phyloP scores from a whole-genome alignment of 371 early-diverging fungal species.

The Rhizopus arrhizus region DNA sequence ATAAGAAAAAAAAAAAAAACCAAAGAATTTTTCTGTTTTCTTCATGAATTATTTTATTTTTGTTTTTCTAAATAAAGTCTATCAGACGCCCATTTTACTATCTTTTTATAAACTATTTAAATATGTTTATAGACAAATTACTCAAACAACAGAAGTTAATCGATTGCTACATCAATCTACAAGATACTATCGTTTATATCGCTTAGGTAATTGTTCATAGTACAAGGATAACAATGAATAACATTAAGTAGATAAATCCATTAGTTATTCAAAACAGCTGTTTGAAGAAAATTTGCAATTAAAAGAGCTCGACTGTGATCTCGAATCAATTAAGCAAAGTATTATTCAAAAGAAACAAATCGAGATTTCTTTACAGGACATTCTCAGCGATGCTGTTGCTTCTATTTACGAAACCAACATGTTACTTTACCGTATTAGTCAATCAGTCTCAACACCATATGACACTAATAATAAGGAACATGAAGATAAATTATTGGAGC shows the following conservation, averaged over 20 bases:
- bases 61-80: constrained; percentile 42
- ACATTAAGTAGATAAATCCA: constrained; percentile 48
- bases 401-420: constrained; percentile 58
- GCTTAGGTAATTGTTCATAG: background rate
- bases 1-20: background rate
- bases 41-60: too few relatives aligned
- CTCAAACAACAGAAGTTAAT: constrained; percentile 66
- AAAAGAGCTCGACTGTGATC: constrained; percentile 40
- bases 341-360: constrained; percentile 54
- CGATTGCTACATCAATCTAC: constrained; percentile 42
- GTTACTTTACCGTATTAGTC: constrained; percentile 62
- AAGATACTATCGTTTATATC: constrained; percentile 12
- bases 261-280: constrained; percentile 57
- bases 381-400: constrained; percentile 19
- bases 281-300: constrained; percentile 54
- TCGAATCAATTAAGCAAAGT: constrained; percentile 38
- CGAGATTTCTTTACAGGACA: constrained; percentile 34
- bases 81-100: constrained; percentile 52
- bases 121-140: constrained; percentile 45
- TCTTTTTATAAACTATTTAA: constrained; percentile 60
- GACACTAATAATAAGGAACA: constrained; percentile 64
- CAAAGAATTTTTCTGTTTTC: background rate
- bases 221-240: background rate
- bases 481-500: constrained; percentile 66
- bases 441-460: constrained; percentile 68